Base-by-base conservation (phyloP, 768 basidiomycete species). In the Lactarius pseudohatsudake region DNA sequence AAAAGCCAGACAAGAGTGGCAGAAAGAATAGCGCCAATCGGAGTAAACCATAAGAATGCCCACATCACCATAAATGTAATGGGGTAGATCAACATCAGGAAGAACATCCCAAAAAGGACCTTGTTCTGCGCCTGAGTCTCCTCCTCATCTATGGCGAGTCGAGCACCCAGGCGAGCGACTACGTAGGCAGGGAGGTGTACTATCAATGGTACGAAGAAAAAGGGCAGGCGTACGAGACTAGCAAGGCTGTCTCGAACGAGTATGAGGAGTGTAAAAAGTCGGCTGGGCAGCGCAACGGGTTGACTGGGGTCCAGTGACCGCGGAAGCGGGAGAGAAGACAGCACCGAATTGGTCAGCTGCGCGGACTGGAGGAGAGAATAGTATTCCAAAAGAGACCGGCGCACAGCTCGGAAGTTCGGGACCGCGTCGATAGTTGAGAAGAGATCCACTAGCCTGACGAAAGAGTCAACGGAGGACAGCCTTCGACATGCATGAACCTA, bases 121-220 rank as follows among this genome's bases (percentile, higher is more conserved):
- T 99, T 99, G 81, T 94, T 98, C 81, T 98, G 96, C 54, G 96
- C 97, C 76, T 93, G 90, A 13, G 93, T 90, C 76, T 98, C 96
- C 76, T 98, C 90, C 75, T 98, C 95, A 67, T 94, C 86, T 72
- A 90, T 83, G 41, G 84, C 87, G 43, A 96, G 78, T 56, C 84
- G 78, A 22, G 90, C 91, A 55, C 92, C 94, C 60, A 89, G 72
- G 36, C 87, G 82, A 15, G 86, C 89, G 80, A 96, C 87, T 66
- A 88, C 77, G 77, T 98, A 98, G 56, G 91, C 87, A 4, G 97
- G 97, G 15, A 87, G 76, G 65, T 94, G 92, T 61, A 96, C 79
- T 63, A 96, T 73, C 34, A 97, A 81, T 1, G 96, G 96, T 57
- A 97, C 76, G 64, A 93, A 73, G 80, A 97, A 97, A 80, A 96